phyloP scores from a whole-genome alignment of 345 rosid genomes.

The Salix purpurea region DNA sequence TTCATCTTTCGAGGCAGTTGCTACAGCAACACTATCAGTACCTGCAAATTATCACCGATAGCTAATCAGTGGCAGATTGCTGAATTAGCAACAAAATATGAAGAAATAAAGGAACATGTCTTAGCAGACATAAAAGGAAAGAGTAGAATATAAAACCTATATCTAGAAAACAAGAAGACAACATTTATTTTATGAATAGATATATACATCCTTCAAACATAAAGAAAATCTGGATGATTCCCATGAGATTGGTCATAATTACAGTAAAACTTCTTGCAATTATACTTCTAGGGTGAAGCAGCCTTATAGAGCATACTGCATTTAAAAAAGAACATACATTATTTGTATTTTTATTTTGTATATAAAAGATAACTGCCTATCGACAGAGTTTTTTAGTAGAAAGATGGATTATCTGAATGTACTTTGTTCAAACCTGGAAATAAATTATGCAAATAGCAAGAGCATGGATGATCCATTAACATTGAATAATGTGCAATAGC shows the following conservation, averaged over 20 bases:
- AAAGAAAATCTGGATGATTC: neutral
- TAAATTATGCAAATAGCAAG: neutral
- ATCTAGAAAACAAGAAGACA: neutral
- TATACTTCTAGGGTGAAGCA: neutral
- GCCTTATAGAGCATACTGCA: neutral
- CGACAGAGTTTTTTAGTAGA: neutral
- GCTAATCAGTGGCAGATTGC: neutral
- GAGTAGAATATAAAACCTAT: neutral
- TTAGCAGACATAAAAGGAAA: neutral
- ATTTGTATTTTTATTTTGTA: neutral
- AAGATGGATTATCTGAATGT: neutral
- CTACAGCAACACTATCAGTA: slow-evolving; percentile 42
- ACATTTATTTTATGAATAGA: neutral
- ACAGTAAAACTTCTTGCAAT: neutral
- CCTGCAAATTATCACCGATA: slow-evolving; percentile 32
- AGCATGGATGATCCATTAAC: neutral
- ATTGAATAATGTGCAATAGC: neutral
- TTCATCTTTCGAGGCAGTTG: slow-evolving; percentile 92
- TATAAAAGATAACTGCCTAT: neutral
- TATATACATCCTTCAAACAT: neutral
- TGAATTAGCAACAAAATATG: neutral
- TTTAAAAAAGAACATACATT: neutral
- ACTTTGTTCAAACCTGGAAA: neutral
- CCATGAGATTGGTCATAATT: neutral
- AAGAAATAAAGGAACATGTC: neutral